Evolutionary conservation across 257 asterid species (phyloP).

Genomic region (Perilla frutescens): DNA sequence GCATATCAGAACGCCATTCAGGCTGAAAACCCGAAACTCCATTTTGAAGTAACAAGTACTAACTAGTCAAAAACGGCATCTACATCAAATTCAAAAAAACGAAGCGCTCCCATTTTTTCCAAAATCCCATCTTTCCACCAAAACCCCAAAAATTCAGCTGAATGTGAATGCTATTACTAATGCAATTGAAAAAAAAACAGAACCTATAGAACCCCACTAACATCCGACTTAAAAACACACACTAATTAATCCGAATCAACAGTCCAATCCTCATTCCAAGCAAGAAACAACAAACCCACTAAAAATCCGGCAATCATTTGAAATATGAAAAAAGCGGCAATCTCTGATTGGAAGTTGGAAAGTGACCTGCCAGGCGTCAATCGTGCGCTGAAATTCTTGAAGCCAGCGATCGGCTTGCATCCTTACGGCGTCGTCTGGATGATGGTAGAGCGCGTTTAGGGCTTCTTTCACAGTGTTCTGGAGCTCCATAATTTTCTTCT

Average conservation of each 20-base stretch:
- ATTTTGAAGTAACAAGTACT: slow-evolving; percentile 8
- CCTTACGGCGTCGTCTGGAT: slow-evolving; percentile 92
- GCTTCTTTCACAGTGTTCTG: slow-evolving; percentile 97
- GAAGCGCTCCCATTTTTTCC: slow-evolving; percentile 16
- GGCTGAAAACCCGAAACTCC: slow-evolving; percentile 25
- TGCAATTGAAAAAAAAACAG: not conserved
- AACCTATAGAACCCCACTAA: slow-evolving; percentile 7
- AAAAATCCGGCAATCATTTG: slow-evolving; percentile 17
- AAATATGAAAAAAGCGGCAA: not conserved
- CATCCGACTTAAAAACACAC: slow-evolving; percentile 31
- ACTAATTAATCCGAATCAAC: slow-evolving; percentile 23
- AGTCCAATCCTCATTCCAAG: slow-evolving; percentile 32
- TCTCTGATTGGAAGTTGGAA: slow-evolving; percentile 1
- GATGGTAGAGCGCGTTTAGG: slow-evolving; percentile 97
- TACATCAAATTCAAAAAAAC: slow-evolving; percentile 24
- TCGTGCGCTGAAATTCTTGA: slow-evolving; percentile 90
- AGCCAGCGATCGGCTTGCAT: slow-evolving; percentile 99
- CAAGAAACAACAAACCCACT: slow-evolving; percentile 26
- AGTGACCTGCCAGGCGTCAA: slow-evolving; percentile 99
- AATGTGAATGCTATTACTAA: slow-evolving; percentile 21
- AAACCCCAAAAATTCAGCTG: slow-evolving; percentile 31
- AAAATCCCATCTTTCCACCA: slow-evolving; percentile 29
- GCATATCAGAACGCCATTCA: slow-evolving; percentile 19
- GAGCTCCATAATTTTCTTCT: slow-evolving; percentile 70
- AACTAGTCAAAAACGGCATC: slow-evolving; percentile 18